Evolutionary conservation across 2,329 filamentous ascomycete genomes (phyloP).

Genomic region (Dactylonectria macrodidyma): DNA sequence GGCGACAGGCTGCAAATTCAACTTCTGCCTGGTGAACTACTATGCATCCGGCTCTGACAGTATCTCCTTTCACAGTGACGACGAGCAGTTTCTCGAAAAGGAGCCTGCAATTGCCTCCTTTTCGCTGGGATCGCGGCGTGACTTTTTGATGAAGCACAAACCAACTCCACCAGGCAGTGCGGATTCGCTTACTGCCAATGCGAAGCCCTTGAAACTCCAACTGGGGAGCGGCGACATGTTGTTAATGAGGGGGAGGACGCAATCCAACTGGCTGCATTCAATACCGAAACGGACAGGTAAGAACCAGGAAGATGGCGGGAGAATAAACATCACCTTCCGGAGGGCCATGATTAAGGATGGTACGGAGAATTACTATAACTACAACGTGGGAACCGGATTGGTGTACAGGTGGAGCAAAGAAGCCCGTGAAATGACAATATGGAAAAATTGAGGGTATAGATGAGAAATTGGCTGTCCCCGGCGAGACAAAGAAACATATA

Average conservation of each 20-base stretch:
- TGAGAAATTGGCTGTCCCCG: slow-evolving; percentile 31
- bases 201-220: slow-evolving; percentile 63
- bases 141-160: slow-evolving; percentile 87
- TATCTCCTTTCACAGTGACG: slow-evolving; percentile 85
- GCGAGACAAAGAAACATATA: slow-evolving; percentile 19
- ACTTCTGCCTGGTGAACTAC: slow-evolving; percentile 88
- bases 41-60: slow-evolving; percentile 84
- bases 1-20: slow-evolving; percentile 77
- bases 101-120: slow-evolving; percentile 83
- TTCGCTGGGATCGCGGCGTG: slow-evolving; percentile 78
- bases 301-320: slow-evolving; percentile 72
- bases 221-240: slow-evolving; percentile 83
- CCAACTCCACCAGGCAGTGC: slow-evolving; percentile 60
- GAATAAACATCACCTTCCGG: slow-evolving; percentile 85
- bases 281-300: slow-evolving; percentile 81
- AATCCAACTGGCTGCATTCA: slow-evolving; percentile 83
- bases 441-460: slow-evolving; percentile 50
- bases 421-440: slow-evolving; percentile 64
- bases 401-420: slow-evolving; percentile 78
- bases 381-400: slow-evolving; percentile 81
- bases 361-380: slow-evolving; percentile 88
- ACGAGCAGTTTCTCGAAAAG: slow-evolving; percentile 81
- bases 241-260: slow-evolving; percentile 82
- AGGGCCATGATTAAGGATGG: slow-evolving; percentile 79
- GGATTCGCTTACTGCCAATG: slow-evolving; percentile 41